Evolutionary conservation across 2,329 filamentous ascomycete genomes (phyloP), one percentile per base, ranked within the genome.

Genomic region (Acarospora socialis): DNA sequence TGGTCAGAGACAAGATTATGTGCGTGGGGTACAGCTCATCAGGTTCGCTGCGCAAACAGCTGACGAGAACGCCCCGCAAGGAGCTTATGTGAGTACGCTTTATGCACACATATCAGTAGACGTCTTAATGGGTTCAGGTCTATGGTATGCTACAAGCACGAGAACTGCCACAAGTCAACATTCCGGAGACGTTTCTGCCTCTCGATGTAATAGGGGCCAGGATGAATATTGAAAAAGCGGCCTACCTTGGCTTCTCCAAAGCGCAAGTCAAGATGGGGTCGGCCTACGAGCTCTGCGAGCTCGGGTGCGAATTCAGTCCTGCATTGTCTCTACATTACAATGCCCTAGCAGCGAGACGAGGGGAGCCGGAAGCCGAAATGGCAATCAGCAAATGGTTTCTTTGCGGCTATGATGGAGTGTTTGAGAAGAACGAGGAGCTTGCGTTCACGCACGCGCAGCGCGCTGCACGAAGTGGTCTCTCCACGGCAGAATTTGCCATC

Each of bases 361-460:
- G 86, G 12, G 84, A 95, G 47, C 67, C 84, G 0, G 90, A 98
- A 53, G 90, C 87, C 0, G 84, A 93, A 38, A 80, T 98, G 57
- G 84, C 87, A 17, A 84, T 98, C 39, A 95, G 87, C 56, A 90
- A 93, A 56, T 98, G 90, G 90, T 98, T 95, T 51, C 66, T 98
- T 17, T 95, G 92, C 48, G 90, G 90, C 3, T 86, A 90, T 43
- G 87, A 95, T 44, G 79, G 78, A 14, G 68, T 92, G 5, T 94
- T 98, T 50, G 72, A 81, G 38, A 95, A 95, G 66, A 95, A 94
- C 48, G 90, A 98, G 56, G 80, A 87, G 51, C 61, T 95, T 29
- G 87, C 90, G 5, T 98, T 81, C 56, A 78, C 74, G 31, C 95
- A 93, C 50, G 90, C 90, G 2, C 73, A 87, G 46, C 73, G 87